These are phyloP conservation scores for Spiraea crenata DNA, from an alignment of 331 rosid species.

Conservation along the genomic window DNA sequence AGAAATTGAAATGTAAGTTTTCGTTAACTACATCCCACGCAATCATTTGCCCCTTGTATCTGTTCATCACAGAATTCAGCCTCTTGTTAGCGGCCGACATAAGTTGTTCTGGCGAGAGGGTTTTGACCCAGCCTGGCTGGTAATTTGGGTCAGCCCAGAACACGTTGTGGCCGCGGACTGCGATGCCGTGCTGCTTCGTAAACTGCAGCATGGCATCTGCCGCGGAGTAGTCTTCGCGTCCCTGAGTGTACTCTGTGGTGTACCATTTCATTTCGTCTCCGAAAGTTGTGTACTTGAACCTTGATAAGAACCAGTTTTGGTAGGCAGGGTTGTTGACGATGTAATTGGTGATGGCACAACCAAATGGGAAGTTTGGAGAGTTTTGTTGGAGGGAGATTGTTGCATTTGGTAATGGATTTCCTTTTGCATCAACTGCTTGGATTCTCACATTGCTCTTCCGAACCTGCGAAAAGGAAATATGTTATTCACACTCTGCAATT, in stretches of 20 bases:
- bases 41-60: slow-evolving; percentile 54
- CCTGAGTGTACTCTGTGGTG: slow-evolving; percentile 36
- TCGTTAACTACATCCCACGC: slow-evolving; percentile 87
- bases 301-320: slow-evolving; percentile 56
- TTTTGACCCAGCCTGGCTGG: slow-evolving; percentile 50
- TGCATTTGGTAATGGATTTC: slow-evolving; percentile 60
- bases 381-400: slow-evolving; percentile 31
- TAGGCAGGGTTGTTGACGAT: slow-evolving; percentile 47
- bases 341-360: slow-evolving; percentile 46
- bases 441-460: slow-evolving; percentile 45
- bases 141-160: slow-evolving; percentile 52
- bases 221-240: slow-evolving; percentile 37
- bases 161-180: slow-evolving; percentile 67
- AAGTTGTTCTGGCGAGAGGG: slow-evolving; percentile 39
- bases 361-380: slow-evolving; percentile 48
- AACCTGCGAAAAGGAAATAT: slow-evolving; percentile 25
- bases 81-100: slow-evolving; percentile 32
- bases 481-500: no score
- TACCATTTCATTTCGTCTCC: slow-evolving; percentile 88
- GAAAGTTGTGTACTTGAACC: slow-evolving; percentile 58
- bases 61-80: slow-evolving; percentile 43
- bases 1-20: slow-evolving; percentile 51
- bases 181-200: slow-evolving; percentile 35
- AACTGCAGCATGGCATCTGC: slow-evolving; percentile 58
- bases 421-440: slow-evolving; percentile 42